Conservation (phyloP, 164 flowering plant species). For the Saururus chinensis region DNA sequence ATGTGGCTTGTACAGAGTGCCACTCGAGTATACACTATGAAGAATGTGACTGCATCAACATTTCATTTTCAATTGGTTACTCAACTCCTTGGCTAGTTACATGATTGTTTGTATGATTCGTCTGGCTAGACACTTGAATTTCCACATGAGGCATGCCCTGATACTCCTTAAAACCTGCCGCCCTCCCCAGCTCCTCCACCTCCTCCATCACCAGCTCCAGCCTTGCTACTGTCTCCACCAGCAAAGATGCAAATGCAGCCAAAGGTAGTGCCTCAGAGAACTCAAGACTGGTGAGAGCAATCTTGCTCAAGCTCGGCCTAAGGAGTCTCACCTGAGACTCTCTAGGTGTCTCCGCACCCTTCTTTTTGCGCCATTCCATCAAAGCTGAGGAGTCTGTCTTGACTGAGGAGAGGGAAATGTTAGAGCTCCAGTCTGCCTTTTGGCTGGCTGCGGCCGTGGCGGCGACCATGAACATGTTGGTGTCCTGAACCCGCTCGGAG, state of each 20-base stretch:
- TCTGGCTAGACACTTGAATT: slow-evolving; percentile 9
- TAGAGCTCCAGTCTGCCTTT: slow-evolving; percentile 9
- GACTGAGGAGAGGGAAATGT: slow-evolving; percentile 32
- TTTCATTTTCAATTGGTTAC: too few relatives aligned
- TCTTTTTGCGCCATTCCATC: slow-evolving; percentile 43
- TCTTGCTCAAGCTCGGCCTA: slow-evolving; percentile 67
- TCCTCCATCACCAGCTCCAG: slow-evolving; percentile 73
- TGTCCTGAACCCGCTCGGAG: slow-evolving; percentile 25
- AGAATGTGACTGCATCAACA: too few relatives aligned
- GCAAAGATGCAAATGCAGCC: slow-evolving; percentile 89
- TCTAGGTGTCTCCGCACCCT: slow-evolving; percentile 13
- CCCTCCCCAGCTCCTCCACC: slow-evolving; percentile 70
- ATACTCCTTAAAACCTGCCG: slow-evolving; percentile 52
- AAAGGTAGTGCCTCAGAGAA: slow-evolving; percentile 95
- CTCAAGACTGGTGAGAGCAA: slow-evolving; percentile 65
- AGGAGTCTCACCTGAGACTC: slow-evolving; percentile 21
- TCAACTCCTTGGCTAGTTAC: background rate
- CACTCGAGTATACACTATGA: too few relatives aligned
- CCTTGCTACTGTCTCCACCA: slow-evolving; percentile 77
- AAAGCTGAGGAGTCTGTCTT: slow-evolving; percentile 50
- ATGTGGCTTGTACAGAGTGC: too few relatives aligned
- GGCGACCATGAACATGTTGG: slow-evolving; percentile 28
- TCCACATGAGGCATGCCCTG: slow-evolving; percentile 21
- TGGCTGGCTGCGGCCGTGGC: slow-evolving; percentile 34
- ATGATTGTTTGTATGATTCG: background rate